Evolutionary conservation across 768 basidiomycete genomes (phyloP), one percentile per base, ranked within the genome.

Genomic region (Mrakia blollopis): DNA sequence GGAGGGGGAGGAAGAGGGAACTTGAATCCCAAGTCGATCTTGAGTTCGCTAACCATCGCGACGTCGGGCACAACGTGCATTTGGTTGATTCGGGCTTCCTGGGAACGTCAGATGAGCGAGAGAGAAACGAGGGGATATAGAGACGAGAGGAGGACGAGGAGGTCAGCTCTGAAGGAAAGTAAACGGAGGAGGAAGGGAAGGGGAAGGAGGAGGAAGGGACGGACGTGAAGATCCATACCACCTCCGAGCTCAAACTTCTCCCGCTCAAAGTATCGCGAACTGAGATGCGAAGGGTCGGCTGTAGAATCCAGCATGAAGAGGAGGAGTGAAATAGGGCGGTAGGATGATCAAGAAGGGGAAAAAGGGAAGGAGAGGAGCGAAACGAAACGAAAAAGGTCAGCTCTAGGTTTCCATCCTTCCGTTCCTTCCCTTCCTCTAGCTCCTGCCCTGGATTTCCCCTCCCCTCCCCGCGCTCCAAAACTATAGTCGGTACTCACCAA

Each of bases 41-140:
- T 1, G 30, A 77, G 76, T 35, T 72, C 52, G 16, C 11, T 4
- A 44, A 65, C 54, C 28, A 44, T 37, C 25, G 37, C 82, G 16
- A 95, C 85, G 81, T 99, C 96, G 0, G 96, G 95, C 2, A 97
- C 86, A 76, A 98, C 90, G 70, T 90, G 85, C 93, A 97, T 93
- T 84, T 94, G 92, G 80, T 93, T 87, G 63, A 98, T 81, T 81
- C 95, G 91, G 82, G 97, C 92, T 93, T 97, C 97, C 91, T 94
- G 81, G 16, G 52, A 41, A 39, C 37, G 23, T 18, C 28, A 9
- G 23, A n/a, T 8, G 35, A 23, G 30, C 30, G n/a, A 68, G 37
- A 37, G 35, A 9, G 37, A 23, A 10, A 8, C 35, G 13, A 68
- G 21, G 21, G 2, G 25, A 37, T 23, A n/a, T n/a, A n/a, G 25